Conservation (phyloP, 805 yeast genomes). For the Metschnikowia dekortorum region DNA sequence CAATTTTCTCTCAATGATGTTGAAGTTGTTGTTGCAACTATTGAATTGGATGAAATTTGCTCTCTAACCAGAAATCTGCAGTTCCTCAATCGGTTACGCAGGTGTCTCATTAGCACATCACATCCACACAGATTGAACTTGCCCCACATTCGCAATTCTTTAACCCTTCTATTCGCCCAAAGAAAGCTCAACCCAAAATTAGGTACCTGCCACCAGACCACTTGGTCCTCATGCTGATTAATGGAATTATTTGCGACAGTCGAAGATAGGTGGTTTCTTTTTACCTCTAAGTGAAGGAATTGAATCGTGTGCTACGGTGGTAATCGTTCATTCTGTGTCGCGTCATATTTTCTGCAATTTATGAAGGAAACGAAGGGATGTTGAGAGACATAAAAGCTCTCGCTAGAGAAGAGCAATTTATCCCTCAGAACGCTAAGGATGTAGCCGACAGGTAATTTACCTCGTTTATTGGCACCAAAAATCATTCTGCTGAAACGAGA, state of each 20-base stretch:
- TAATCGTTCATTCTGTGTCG: constrained; percentile 93
- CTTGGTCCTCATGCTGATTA: constrained; percentile 97
- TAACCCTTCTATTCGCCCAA: constrained; percentile 58
- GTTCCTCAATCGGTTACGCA: constrained; percentile 62
- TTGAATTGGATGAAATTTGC: constrained; percentile 88
- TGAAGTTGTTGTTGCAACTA: constrained; percentile 92
- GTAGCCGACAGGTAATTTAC: constrained; percentile 75
- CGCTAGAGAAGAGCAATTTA: constrained; percentile 56
- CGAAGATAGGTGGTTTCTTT: constrained; percentile 86
- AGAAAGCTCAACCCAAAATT: constrained; percentile 41
- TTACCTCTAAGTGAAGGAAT: constrained; percentile 96
- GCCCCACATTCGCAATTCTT: constrained; percentile 58
- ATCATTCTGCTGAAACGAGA: constrained; percentile 87
- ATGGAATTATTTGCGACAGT: constrained; percentile 95
- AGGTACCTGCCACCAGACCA: constrained; percentile 79
- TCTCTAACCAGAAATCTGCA: constrained; percentile 68
- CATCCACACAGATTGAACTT: constrained; percentile 60
- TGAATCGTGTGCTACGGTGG: constrained; percentile 96
- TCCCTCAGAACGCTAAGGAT: constrained; percentile 72
- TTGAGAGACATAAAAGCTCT: constrained; percentile 68
- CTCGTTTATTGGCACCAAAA: constrained; percentile 92
- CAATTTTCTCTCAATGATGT: constrained; percentile 90
- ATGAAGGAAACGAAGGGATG: constrained; percentile 69
- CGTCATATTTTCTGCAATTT: constrained; percentile 67
- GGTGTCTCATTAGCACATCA: constrained; percentile 45